Conservation (phyloP, 768 basidiomycete species). For the Pisolithus marmoratus region DNA sequence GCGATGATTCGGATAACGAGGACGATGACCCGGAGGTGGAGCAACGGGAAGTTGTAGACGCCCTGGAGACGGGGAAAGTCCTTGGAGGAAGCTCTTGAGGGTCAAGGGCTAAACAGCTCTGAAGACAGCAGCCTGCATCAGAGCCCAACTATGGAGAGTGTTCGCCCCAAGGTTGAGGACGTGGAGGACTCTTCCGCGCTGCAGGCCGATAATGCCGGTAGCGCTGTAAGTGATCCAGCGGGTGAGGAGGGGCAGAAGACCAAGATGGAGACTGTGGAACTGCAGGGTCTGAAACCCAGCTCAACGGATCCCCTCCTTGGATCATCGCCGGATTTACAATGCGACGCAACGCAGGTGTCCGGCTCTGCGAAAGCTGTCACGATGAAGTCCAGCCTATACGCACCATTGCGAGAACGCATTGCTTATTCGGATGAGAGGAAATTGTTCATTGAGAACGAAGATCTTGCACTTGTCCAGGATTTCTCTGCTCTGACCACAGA, state of each 20-base stretch:
- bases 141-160: slow-evolving; percentile 19
- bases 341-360: slow-evolving; percentile 19
- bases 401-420: slow-evolving; percentile 55
- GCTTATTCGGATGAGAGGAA: slow-evolving; percentile 37
- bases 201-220: slow-evolving; percentile 11
- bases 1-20: slow-evolving; percentile 46
- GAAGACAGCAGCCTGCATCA: slow-evolving; percentile 33
- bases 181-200: slow-evolving; percentile 50
- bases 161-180: slow-evolving; percentile 49
- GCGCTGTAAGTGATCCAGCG: slow-evolving; percentile 30
- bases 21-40: slow-evolving; percentile 57
- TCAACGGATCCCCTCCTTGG: slow-evolving; percentile 52
- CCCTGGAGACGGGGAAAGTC: slow-evolving; percentile 45
- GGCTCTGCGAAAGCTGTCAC: slow-evolving; percentile 31
- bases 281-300: slow-evolving; percentile 44
- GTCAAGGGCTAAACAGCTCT: slow-evolving; percentile 24
- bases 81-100: slow-evolving; percentile 58
- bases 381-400: slow-evolving; percentile 41
- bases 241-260: slow-evolving; percentile 19
- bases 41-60: slow-evolving; percentile 49
- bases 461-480: slow-evolving; percentile 46
- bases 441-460: slow-evolving; percentile 51
- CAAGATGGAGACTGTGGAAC: slow-evolving; percentile 21
- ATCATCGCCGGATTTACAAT: slow-evolving; percentile 36
- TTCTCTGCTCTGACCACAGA: slow-evolving; percentile 35